phyloP scores from a whole-genome alignment of 129 eudicot genomes.

The Gnaphalium uliginosum region DNA sequence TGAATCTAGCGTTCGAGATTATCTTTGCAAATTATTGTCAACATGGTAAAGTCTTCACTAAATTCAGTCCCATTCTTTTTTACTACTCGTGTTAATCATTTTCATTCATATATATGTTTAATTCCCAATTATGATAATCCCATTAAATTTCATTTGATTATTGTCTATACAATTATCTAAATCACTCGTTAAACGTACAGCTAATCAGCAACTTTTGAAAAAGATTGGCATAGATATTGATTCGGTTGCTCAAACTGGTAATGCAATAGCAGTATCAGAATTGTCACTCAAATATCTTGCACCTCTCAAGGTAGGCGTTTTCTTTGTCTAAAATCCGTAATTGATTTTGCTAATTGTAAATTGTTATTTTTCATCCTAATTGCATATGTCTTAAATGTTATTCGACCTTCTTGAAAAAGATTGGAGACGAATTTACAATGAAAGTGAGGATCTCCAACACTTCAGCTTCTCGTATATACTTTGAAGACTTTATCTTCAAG shows the following conservation, averaged over 20 bases:
- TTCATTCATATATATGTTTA: no score
- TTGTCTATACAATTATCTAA: no score
- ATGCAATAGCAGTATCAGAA: constrained; percentile 78
- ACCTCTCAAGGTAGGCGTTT: constrained; percentile 86
- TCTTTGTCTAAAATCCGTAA: no score
- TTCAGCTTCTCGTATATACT: constrained; percentile 79
- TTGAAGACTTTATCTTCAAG: constrained; percentile 77
- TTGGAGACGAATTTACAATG: constrained; percentile 69
- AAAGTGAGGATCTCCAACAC: constrained; percentile 65
- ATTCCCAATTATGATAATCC: no score
- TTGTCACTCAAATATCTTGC: constrained; percentile 75
- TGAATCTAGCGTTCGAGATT: constrained; percentile 80
- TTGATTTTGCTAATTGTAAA: no score
- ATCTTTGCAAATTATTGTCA: constrained; percentile 84
- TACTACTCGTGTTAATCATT: no score
- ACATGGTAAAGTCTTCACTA: constrained; percentile 56
- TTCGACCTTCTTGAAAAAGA: constrained; percentile 45
- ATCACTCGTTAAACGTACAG: constrained; percentile 32
- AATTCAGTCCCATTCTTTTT: no score
- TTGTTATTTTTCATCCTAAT: not conserved
- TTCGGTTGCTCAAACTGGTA: constrained; percentile 70
- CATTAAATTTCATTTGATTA: no score
- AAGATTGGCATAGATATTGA: constrained; percentile 74
- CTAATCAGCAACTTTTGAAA: constrained; percentile 68
- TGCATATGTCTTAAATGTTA: not conserved